phyloP scores from a whole-genome alignment of 164 flowering plant species.

The Dillenia turbinata region DNA sequence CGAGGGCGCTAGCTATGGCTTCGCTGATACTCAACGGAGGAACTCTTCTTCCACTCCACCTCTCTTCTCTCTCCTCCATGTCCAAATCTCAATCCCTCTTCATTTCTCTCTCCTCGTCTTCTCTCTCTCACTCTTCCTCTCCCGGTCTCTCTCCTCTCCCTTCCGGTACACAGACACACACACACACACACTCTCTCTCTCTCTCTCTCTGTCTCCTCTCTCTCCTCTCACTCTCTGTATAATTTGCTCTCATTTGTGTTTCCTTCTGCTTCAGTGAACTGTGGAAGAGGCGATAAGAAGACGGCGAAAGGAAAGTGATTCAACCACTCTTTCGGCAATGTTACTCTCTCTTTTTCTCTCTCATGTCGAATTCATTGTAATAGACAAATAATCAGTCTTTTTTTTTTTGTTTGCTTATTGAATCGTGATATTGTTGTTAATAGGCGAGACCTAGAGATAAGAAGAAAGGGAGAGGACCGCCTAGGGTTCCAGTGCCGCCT shows the following conservation, averaged over 20 bases:
- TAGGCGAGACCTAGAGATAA: constrained; percentile 84
- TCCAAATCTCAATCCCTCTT: constrained; percentile 18
- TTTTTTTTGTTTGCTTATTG: neutral
- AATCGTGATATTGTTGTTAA: neutral
- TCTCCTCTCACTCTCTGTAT: neutral
- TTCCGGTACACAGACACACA: constrained; percentile 21
- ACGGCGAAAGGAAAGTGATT: constrained; percentile 89
- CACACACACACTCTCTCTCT: too few species aligned
- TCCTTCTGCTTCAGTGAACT: constrained; percentile 44
- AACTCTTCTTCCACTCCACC: too few species aligned
- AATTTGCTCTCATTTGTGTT: neutral
- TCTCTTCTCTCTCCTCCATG: too few species aligned
- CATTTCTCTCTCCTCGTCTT: constrained; percentile 19
- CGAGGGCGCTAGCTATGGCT: too few species aligned
- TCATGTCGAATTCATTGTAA: neutral
- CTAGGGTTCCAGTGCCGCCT: constrained; percentile 51
- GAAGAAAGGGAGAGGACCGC: constrained; percentile 91
- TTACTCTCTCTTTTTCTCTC: constrained; percentile 24
- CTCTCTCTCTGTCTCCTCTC: neutral
- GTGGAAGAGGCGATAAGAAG: constrained; percentile 89
- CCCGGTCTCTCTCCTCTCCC: constrained; percentile 17
- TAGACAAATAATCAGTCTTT: too few species aligned
- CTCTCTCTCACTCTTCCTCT: constrained; percentile 25
- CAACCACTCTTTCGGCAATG: constrained; percentile 85
- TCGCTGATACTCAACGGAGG: too few species aligned